Evolutionary conservation across 2,329 filamentous ascomycete genomes (phyloP), one percentile per base, ranked within the genome.

Genomic region (Chaetomium sp.): DNA sequence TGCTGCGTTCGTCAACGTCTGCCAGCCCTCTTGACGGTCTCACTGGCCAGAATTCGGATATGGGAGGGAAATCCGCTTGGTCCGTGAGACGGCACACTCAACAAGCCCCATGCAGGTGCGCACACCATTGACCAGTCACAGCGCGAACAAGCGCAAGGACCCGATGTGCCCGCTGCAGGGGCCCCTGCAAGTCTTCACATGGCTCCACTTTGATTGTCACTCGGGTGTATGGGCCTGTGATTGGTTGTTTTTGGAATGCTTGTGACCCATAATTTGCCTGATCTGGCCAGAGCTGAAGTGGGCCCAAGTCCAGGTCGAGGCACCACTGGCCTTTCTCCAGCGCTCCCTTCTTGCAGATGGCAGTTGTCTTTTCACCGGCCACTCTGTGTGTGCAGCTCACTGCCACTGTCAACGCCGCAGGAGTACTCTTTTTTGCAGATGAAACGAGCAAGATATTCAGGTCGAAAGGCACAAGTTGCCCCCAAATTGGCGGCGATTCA

Each of bases 71-170:
- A 47, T 27, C 19, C 19, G 19, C 19, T 27, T 27, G 19, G 19
- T 27, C 55, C 43, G 56, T 49, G 52, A 40, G 49, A 53, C 33
- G 59, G 56, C 57, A 46, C 51, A 51, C 47, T 37, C 49, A 34
- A 40, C 44, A 48, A 44, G 49, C 53, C 37, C 52, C 44, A 59
- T 61, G 61, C 59, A 57, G 40, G 56, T 61, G 58, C 49, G 43
- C 53, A 48, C 54, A 57, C 19, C 57, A 57, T 56, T 50, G 57
- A 43, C 61, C 61, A 61, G 32, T 62, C 38, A 37, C 37, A 54
- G 37, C 5, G 12, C 40, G 40, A 45, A 27, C 19, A 27, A 27
- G 19, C 19, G 19, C 19, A 27, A 27, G 19, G 19, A 42, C 43
- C 33, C 45, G 34, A 47, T 47, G 44, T 53, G 45, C 44, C 43